These are phyloP conservation scores for Lobulomyces angularis DNA, from an alignment of 192 early-diverging fungal genomes.

Conservation along the genomic window DNA sequence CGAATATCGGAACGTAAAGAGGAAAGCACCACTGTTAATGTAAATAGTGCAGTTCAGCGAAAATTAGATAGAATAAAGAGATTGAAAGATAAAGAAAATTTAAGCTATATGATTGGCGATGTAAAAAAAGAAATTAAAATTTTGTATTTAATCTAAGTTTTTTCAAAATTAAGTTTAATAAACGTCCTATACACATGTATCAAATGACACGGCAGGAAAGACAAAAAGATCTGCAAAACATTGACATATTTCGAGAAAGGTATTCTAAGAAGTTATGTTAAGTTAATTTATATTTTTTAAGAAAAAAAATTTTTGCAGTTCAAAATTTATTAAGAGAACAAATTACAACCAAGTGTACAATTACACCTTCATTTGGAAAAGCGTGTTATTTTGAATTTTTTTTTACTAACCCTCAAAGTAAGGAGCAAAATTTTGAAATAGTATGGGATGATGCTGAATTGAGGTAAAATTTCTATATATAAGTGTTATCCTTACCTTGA, in stretches of 20 bases:
- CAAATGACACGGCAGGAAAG: constrained; percentile 17
- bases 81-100: too few relatives aligned
- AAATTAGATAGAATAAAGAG: too few relatives aligned
- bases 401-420: constrained; percentile 28
- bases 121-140: too few relatives aligned
- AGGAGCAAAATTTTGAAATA: constrained; percentile 25
- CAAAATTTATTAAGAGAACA: constrained; percentile 12
- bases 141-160: too few relatives aligned
- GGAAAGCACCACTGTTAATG: background rate
- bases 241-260: constrained; percentile 23
- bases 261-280: too few relatives aligned
- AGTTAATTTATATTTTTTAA: too few relatives aligned
- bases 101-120: too few relatives aligned
- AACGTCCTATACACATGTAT: constrained; percentile 6
- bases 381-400: constrained; percentile 27
- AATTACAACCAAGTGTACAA: constrained; percentile 18
- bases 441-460: constrained; percentile 28
- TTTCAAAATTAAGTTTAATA: too few relatives aligned
- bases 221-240: constrained; percentile 28
- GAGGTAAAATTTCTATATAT: constrained; percentile 5
- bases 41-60: too few relatives aligned
- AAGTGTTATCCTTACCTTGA: background rate
- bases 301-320: too few relatives aligned
- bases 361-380: constrained; percentile 27
- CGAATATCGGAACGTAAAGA: constrained; percentile 1